phyloP scores from a whole-genome alignment of 805 yeast species.

The Priceomyces fermenticarens region DNA sequence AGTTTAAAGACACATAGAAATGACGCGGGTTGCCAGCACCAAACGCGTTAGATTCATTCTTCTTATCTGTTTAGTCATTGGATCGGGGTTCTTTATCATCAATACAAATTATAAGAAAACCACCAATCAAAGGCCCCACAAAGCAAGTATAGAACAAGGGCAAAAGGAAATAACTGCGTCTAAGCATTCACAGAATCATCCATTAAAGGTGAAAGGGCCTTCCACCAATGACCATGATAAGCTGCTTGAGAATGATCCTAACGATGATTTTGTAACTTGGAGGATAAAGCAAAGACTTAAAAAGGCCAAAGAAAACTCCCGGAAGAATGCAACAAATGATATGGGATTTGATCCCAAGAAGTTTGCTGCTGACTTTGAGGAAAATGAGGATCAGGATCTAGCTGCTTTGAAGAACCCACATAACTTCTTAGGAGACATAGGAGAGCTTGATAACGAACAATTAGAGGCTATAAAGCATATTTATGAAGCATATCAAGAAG shows the following conservation, averaged over 20 bases:
- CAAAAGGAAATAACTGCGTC: too few species aligned
- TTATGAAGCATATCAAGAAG: slow-evolving; percentile 8
- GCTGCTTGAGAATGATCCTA: neutral
- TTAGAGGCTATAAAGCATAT: slow-evolving; percentile 11
- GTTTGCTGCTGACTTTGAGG: slow-evolving; percentile 3
- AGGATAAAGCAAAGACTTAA: neutral
- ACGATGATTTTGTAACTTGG: slow-evolving; percentile 1
- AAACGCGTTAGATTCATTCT: too few species aligned
- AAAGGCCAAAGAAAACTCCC: neutral
- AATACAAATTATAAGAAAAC: neutral
- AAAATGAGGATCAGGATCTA: slow-evolving; percentile 4
- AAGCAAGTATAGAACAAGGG: too few species aligned
- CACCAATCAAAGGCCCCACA: neutral
- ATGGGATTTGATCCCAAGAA: slow-evolving; percentile 2
- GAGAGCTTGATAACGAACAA: slow-evolving; percentile 15
- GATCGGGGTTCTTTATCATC: too few species aligned
- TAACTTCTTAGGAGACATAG: slow-evolving; percentile 21
- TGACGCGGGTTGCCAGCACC: too few species aligned
- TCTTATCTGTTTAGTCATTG: too few species aligned
- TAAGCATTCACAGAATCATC: too few species aligned
- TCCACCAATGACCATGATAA: neutral
- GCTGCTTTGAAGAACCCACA: slow-evolving; percentile 11
- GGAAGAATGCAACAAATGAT: neutral
- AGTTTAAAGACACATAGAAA: too few species aligned
- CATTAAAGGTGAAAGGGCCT: too few species aligned